Evolutionary conservation across 2,329 filamentous ascomycete genomes (phyloP).

Genomic region (Clarireedia homoeocarpa): DNA sequence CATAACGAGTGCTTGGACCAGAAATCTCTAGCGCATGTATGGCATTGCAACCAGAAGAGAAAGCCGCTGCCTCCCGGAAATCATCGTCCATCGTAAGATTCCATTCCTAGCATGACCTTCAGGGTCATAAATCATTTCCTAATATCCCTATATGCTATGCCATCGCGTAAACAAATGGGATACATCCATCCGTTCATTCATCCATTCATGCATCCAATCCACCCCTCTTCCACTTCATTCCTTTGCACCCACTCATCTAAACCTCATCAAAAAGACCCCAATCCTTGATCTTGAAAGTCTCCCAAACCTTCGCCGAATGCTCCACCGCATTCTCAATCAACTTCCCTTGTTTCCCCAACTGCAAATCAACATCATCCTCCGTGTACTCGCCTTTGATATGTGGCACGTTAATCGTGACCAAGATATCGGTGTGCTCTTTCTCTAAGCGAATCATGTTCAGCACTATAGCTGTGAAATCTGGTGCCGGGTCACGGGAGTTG

Average conservation of each 20-base stretch:
- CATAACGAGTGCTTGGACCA: not conserved
- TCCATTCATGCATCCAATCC: not conserved
- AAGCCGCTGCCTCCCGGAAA: not conserved
- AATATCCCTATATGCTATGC: not conserved
- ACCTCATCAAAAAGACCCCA: constrained; percentile 56
- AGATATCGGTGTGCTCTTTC: constrained; percentile 67
- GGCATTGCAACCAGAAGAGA: too few species aligned
- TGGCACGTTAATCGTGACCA: constrained; percentile 84
- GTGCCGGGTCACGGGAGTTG: constrained; percentile 27
- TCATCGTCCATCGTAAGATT: not conserved
- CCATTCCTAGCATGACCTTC: not conserved
- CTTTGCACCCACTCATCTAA: constrained; percentile 10
- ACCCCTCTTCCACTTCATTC: not conserved
- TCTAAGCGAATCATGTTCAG: constrained; percentile 71
- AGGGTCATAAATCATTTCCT: not conserved
- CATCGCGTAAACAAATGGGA: too few species aligned
- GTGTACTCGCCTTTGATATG: constrained; percentile 69
- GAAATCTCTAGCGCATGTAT: not conserved
- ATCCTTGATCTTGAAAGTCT: constrained; percentile 69
- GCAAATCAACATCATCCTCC: constrained; percentile 62
- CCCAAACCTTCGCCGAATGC: constrained; percentile 59
- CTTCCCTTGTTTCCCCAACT: constrained; percentile 56
- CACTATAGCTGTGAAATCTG: constrained; percentile 64
- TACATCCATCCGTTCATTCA: not conserved
- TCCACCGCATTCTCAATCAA: constrained; percentile 62